A percentile compares a stretch with the other conserved stretches of the same genome.
These are phyloP conservation scores for Hydrangea macrophylla DNA, from an alignment of 148 eudicot genomes.

Conservation along the genomic window DNA sequence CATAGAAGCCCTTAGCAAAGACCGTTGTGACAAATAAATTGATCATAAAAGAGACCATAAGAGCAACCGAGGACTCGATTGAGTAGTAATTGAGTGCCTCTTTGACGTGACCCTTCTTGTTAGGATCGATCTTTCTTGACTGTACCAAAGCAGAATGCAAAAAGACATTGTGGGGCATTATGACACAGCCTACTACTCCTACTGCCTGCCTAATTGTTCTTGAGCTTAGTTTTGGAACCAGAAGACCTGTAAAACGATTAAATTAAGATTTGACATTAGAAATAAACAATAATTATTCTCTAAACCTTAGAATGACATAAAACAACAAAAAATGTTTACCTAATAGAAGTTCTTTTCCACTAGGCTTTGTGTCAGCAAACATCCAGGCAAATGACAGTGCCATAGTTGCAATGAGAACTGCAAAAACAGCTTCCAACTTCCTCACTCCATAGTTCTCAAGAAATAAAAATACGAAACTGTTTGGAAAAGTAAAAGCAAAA, in stretches of 20 bases:
- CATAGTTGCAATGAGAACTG: conserved; percentile 68
- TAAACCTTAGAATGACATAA: neutral
- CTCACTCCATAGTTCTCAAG: conserved; percentile 89
- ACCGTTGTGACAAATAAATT: conserved; percentile 79
- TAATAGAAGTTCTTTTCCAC: conserved; percentile 50
- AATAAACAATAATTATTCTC: neutral
- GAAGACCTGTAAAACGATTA: conserved; percentile 38
- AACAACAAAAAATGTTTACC: conserved; percentile 30
- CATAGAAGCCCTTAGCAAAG: conserved; percentile 84
- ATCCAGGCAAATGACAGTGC: conserved; percentile 85
- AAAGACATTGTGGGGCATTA: conserved; percentile 85
- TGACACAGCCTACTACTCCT: conserved; percentile 88
- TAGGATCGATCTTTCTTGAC: conserved; percentile 59
- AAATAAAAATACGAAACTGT: conserved; percentile 74
- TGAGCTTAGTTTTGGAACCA: conserved; percentile 78
- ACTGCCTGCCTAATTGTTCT: conserved; percentile 84
- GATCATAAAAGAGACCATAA: conserved; percentile 64
- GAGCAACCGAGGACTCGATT: conserved; percentile 77
- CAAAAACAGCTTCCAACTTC: conserved; percentile 84
- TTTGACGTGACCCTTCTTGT: conserved; percentile 44
- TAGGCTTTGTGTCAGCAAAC: conserved; percentile 77
- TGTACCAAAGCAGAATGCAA: conserved; percentile 94
- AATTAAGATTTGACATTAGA: neutral
- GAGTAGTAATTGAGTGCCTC: conserved; percentile 79
- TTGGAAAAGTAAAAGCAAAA: conserved; percentile 12